phyloP scores from a whole-genome alignment of 345 rosid species.

The Citrus maxima region DNA sequence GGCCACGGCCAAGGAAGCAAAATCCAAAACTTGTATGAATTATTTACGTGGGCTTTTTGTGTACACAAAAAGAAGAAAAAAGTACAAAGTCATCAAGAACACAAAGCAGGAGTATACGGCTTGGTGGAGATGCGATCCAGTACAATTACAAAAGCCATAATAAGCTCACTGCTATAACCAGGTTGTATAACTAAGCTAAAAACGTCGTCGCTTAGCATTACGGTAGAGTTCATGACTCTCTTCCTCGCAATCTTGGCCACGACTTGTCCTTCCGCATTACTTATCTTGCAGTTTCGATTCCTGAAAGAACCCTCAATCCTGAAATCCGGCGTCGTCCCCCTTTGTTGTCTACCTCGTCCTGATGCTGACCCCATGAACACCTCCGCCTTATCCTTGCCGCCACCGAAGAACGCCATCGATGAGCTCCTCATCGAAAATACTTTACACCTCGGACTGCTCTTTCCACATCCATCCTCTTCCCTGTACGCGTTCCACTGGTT shows the following conservation, averaged over 20 bases:
- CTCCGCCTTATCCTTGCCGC: slow-evolving; percentile 27
- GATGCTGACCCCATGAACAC: slow-evolving; percentile 21
- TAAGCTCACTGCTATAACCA: slow-evolving; percentile 31
- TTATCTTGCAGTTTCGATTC: slow-evolving; percentile 31
- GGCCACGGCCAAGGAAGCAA: background rate
- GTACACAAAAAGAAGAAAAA: too few relatives aligned
- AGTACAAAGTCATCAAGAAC: slow-evolving; percentile 19
- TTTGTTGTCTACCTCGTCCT: background rate
- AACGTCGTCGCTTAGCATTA: slow-evolving; percentile 44
- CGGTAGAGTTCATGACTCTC: slow-evolving; percentile 30
- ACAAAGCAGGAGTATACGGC: slow-evolving; percentile 27
- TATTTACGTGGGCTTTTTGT: background rate
- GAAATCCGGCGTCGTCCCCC: slow-evolving; percentile 27
- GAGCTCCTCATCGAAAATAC: slow-evolving; percentile 42
- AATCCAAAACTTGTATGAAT: background rate
- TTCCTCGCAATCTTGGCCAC: slow-evolving; percentile 33
- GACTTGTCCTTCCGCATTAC: slow-evolving; percentile 12
- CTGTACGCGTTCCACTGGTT: slow-evolving; percentile 44
- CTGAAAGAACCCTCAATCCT: slow-evolving; percentile 41
- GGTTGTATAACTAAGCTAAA: slow-evolving; percentile 42
- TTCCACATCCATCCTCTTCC: slow-evolving; percentile 25
- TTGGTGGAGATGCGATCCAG: slow-evolving; percentile 44
- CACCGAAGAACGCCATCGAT: slow-evolving; percentile 12
- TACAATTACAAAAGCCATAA: slow-evolving; percentile 46
- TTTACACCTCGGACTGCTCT: slow-evolving; percentile 8